phyloP scores from a whole-genome alignment of 208 protist genomes.

The Crithidia thermophila region DNA sequence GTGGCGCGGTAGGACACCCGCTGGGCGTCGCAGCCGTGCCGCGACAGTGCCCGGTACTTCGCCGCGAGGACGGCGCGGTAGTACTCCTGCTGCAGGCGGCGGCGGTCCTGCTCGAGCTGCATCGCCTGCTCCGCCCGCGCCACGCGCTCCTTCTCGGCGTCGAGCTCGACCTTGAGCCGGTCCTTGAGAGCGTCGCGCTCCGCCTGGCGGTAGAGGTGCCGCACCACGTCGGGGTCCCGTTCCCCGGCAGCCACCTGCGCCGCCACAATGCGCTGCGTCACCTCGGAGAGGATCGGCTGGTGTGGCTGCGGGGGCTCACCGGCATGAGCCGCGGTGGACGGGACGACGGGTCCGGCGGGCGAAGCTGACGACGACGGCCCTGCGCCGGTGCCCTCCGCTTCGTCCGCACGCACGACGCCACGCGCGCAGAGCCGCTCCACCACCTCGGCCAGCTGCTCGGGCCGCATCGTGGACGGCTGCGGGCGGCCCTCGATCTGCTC shows the following conservation, averaged over 20 bases:
- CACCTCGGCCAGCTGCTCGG: conserved; percentile 46
- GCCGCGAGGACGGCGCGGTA: conserved; percentile 43
- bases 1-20: conserved; percentile 31
- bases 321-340: not conserved
- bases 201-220: conserved; percentile 38
- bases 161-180: conserved; percentile 27
- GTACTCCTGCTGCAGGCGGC: conserved; percentile 45
- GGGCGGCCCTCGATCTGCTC: conserved; percentile 52
- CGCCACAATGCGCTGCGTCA: conserved; percentile 65
- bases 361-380: not conserved
- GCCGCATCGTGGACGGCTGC: conserved; percentile 26
- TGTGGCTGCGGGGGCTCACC: not conserved
- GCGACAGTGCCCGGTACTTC: conserved; percentile 61
- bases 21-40: conserved; percentile 20
- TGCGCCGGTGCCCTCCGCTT: not conserved
- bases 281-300: conserved; percentile 46
- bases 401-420: conserved; percentile 29
- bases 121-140: conserved; percentile 23
- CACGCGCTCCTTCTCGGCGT: conserved; percentile 36
- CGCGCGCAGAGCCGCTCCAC: conserved; percentile 70
- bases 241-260: conserved; percentile 43
- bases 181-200: conserved; percentile 13
- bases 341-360: not conserved
- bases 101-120: conserved; percentile 33
- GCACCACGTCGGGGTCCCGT: conserved; percentile 47